Evolutionary conservation across 2,329 filamentous ascomycete genomes (phyloP), one percentile per base, ranked within the genome.

Genomic region (Fusarium sp.): DNA sequence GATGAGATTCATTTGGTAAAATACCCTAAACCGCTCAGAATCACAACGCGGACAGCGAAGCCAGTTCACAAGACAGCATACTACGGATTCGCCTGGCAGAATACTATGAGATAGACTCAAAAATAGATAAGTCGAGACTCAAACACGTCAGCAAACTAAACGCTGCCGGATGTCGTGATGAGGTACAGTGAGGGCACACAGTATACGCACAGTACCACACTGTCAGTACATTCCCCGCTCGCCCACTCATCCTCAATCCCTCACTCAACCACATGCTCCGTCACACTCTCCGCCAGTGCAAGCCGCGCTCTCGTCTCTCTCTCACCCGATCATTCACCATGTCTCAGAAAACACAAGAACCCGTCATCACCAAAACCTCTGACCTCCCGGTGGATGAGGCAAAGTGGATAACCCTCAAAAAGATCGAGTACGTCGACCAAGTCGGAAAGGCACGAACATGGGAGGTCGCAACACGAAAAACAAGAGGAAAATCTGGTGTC

Each of bases 381-480:
- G 75, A 77, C 58, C 71, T 78, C 28, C 36, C 75, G 3, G 33
- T 68, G 14, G 58, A 74, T 6, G 68, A 78, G n/a, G 68, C 75
- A 31, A 77, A 58, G 35, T 78, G 75, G 75, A n/a, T 78, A 30
- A 72, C 74, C 2, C 74, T 78, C 56, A 72, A 77, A 38, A 78
- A 76, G 50, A 73, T 78, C 15, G 75, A 78, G n/a, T 78, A 77
- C 50, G 57, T 77, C 57, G 75, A 78, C 22, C 75, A 78, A 38
- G 72, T 75, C 31, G 75, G 75, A 45, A 74, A 72, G 30, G 42
- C 72, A 12, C 75, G 75, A 24, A 78, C 75, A 14, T 78, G 75
- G 75, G 75, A 78, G 58, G 75, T 77, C 14, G 75, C 75, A 26
- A 75, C 74, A 3, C 73, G 75, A 56, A 78, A 78, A 64, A 78